phyloP scores from a whole-genome alignment of 495 filamentous ascomycete genomes.

The Talaromyces stipitatus region DNA sequence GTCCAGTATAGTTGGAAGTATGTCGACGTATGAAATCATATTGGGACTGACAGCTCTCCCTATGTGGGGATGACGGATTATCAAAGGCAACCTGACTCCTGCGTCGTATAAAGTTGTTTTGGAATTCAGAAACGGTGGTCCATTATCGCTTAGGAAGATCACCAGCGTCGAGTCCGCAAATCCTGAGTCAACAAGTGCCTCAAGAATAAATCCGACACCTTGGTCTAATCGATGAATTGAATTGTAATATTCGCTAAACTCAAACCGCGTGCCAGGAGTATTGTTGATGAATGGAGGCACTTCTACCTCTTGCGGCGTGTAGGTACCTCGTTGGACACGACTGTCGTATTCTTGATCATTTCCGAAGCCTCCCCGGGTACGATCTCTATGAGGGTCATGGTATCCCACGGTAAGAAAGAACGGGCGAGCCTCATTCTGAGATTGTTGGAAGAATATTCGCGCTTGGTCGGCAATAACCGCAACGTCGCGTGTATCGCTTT shows the following conservation, averaged over 20 bases:
- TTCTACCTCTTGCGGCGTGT: conserved; percentile 15
- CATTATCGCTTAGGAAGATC: conserved; percentile 36
- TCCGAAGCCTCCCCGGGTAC: conserved; percentile 28
- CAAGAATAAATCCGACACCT: conserved; percentile 27
- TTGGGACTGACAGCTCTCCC: conserved; percentile 22
- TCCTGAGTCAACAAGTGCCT: conserved; percentile 19
- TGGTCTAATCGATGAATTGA: conserved; percentile 26
- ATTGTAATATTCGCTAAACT: conserved; percentile 32
- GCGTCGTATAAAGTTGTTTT: conserved; percentile 38
- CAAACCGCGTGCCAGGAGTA: conserved; percentile 19
- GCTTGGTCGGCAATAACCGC: conserved; percentile 21
- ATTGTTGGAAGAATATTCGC: conserved; percentile 24
- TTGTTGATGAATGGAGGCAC: conserved; percentile 26
- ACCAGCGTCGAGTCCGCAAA: conserved; percentile 26
- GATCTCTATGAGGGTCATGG: conserved; percentile 32
- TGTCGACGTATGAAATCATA: conserved; percentile 33
- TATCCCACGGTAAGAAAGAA: conserved; percentile 33
- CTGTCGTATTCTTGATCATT: conserved; percentile 17
- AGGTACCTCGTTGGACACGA: background rate
- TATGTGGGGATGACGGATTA: conserved; percentile 17
- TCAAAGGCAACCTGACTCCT: conserved; percentile 28
- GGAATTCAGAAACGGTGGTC: conserved; percentile 36
- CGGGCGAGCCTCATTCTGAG: conserved; percentile 12
- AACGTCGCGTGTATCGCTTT: conserved; percentile 25
- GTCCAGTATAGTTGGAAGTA: conserved; percentile 33